Percentiles rank a stretch among this genome's conserved stretches.
Evolutionary conservation across 1,139 yeast species (phyloP).

Genomic region (Suhomyces bribrorum): DNA sequence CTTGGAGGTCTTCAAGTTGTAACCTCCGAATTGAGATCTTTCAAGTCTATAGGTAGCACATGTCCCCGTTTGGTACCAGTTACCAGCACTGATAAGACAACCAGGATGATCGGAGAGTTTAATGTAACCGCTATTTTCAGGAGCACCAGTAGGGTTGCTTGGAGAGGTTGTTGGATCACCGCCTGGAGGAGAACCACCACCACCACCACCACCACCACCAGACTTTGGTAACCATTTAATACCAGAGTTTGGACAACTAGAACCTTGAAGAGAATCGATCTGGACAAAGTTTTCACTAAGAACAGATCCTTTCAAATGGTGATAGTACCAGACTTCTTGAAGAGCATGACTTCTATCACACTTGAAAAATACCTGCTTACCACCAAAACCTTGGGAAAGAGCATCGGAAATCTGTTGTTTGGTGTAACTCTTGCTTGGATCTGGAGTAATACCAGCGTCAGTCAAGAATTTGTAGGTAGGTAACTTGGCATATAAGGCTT

Average conservation of each 20-base stretch:
- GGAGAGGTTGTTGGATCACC: conserved; percentile 14
- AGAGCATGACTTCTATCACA: conserved; percentile 70
- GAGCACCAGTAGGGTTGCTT: conserved; percentile 35
- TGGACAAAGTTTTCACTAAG: conserved; percentile 64
- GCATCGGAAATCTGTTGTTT: conserved; percentile 66
- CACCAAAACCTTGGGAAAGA: conserved; percentile 56
- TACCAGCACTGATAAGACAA: conserved; percentile 82
- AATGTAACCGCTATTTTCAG: conserved; percentile 38
- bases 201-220: conserved; percentile 39
- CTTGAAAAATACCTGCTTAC: conserved; percentile 64
- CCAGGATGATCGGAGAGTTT: conserved; percentile 61
- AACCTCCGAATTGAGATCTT: conserved; percentile 70
- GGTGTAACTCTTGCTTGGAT: conserved; percentile 60
- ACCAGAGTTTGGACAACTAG: conserved; percentile 71
- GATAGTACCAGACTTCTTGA: conserved; percentile 90
- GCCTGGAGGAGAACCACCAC: conserved; percentile 18
- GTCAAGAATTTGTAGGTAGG: conserved; percentile 72
- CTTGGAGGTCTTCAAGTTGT: conserved; percentile 61
- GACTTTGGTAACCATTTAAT: conserved; percentile 71
- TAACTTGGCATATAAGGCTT: conserved; percentile 59
- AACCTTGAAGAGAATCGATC: conserved; percentile 54
- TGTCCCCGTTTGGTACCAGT: conserved; percentile 80
- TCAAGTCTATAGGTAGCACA: conserved; percentile 71
- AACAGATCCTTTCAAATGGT: conserved; percentile 75
- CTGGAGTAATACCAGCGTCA: conserved; percentile 70